Evolutionary conservation across 1,139 yeast genomes (phyloP), one percentile per base, ranked within the genome.

Genomic region (Debaryomyces psychrophilus): DNA sequence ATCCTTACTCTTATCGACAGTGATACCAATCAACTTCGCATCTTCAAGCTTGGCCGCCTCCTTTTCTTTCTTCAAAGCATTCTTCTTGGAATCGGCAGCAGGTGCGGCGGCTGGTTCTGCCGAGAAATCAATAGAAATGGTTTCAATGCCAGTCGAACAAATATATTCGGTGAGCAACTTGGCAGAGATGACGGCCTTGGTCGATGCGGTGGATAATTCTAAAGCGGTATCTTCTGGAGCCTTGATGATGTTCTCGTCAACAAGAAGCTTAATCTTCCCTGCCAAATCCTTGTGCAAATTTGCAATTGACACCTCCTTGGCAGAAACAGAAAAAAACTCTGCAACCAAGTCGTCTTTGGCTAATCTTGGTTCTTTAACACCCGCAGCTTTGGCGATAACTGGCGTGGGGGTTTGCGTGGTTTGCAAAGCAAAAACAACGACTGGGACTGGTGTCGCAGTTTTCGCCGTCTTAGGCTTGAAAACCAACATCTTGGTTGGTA

Each of bases 21-120:
- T 95, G 65, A 95, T 92, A 68, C 99, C 99, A 58, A 93, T 90
- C 61, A 93, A 76, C 60, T 93, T 93, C 47, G 97, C 96, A 63
- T 90, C 96, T 55, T 87, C 95, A 55, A 87, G 69, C 56, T 82
- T 81, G 45, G 87, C 83, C 37, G 77, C 71, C 41, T 64, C 70
- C 54, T 73, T 73, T 44, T 71, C 76, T 50, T 61, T 60, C 51
- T 64, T 68, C 42, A 62, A 49, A 12, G 64, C 60, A 22, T 54
- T 61, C 47, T 63, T 62, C 43, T 51, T 56, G 25, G 68, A 52
- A 18, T 58, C 59, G 31, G 71, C 55, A 26, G 69, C 53, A 31
- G 73, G 60, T 18, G 68, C 59, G 5, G 56, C 50, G 22, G 70
- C 68, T 35, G 76, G 73, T 33, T 61, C 68, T 27, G 78, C 79